Base-by-base conservation (phyloP, 345 rosid genomes). In the Passiflora organensis region DNA sequence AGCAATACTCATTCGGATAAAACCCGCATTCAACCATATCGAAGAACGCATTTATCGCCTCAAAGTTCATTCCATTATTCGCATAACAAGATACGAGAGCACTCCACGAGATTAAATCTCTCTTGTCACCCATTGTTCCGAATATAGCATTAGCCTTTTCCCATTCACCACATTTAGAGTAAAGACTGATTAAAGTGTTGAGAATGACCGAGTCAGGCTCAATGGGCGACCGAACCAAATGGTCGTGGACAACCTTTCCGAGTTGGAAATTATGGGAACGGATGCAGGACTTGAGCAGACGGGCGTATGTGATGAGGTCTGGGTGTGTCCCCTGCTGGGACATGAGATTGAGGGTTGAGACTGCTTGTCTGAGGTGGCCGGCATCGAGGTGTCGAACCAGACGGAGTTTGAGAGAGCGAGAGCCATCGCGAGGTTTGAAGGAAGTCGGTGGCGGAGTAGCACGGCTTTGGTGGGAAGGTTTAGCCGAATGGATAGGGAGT, bases 211-310 rank as follows among this genome's bases (percentile, higher is more conserved):
- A 78, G 68, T 83, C 81, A 6, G 65, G 77, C 58, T 81, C 77
- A 41, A 85, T 60, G 0, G 51, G 42, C 6, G 78, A 80, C 51
- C 54, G 81, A 13, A 36, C 17, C 46, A 87, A 52, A 48, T 71
- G 66, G 25, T 55, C 21, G 64, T 82, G 96, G 6, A 84, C 75
- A 63, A 74, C 73, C 43, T 64, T 78, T 12, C 96, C 89, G 50
- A 76, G 77, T 1, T 63, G 72, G 65, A 82, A 82, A 23, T 78
- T 68, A 16, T 76, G 80, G 13, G 84, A 65, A 48, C 93, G 68
- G 68, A 84, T 82, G 71, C 96, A 82, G 37, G 84, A 70, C 41
- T 84, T 87, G 75, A 87, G 96, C 68, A 87, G 87, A 5, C 73
- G 65, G 6, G 89, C 77, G 76, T 75, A 82, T 6, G 89, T 76